Percentiles rank a stretch among this genome's conserved stretches.
phyloP scores from a whole-genome alignment of 768 basidiomycete genomes.

The Tricholoma sp. region DNA sequence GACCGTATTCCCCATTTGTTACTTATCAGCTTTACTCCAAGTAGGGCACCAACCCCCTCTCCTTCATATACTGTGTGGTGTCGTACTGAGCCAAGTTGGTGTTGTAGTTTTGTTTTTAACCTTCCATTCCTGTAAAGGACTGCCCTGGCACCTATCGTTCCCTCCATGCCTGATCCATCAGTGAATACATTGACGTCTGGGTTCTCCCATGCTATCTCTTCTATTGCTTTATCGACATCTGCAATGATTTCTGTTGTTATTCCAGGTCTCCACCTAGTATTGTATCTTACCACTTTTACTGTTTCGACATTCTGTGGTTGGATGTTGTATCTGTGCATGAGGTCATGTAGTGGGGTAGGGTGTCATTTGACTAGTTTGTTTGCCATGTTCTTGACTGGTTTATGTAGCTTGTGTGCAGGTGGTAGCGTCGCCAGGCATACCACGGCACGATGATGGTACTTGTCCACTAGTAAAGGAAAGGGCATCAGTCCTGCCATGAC shows the following conservation, averaged over 20 bases:
- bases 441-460: constrained; percentile 1
- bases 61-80: constrained; percentile 15
- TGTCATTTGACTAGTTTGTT: constrained; percentile 4
- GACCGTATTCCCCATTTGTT: too few relatives aligned
- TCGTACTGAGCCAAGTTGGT: too few relatives aligned
- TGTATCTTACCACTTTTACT: constrained; percentile 3
- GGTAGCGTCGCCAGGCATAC: constrained; percentile 6
- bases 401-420: constrained; percentile 7
- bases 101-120: constrained; percentile 2
- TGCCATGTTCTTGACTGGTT: not conserved
- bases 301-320: constrained; percentile 8
- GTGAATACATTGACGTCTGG: constrained; percentile 6
- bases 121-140: constrained; percentile 3
- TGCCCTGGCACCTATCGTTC: constrained; percentile 10
- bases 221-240: constrained; percentile 1
- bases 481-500: constrained; percentile 5
- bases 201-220: not conserved
- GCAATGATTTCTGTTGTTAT: constrained; percentile 4
- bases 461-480: constrained; percentile 4
- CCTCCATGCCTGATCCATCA: not conserved
- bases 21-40: too few relatives aligned
- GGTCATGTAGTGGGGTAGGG: constrained; percentile 10
- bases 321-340: not conserved
- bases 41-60: constrained; percentile 4
- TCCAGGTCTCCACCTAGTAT: not conserved